A percentile compares a stretch with the other conserved stretches of the same genome.
Conservation (phyloP, 2,329 filamentous ascomycete species). For the Pezicula radicicola region DNA sequence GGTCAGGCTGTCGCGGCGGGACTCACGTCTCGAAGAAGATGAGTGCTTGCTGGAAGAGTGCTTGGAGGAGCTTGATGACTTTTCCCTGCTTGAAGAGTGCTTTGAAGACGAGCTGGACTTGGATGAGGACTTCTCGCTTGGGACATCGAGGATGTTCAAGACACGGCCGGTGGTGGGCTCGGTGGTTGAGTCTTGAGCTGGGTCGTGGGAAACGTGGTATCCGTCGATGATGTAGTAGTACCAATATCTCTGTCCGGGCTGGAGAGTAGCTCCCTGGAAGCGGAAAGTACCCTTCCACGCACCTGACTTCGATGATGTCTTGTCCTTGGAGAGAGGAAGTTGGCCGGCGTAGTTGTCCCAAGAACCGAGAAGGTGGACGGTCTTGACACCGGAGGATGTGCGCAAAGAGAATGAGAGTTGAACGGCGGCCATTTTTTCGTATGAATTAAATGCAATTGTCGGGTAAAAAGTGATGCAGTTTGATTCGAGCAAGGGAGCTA, state of each 20-base stretch:
- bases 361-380: slow-evolving; percentile 93
- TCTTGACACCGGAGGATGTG: slow-evolving; percentile 95
- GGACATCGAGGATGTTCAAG: slow-evolving; percentile 95
- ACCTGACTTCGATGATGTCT: slow-evolving; percentile 76
- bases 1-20: slow-evolving; percentile 41
- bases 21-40: slow-evolving; percentile 38
- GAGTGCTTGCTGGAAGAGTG: slow-evolving; percentile 36
- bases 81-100: slow-evolving; percentile 39
- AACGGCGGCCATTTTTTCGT: slow-evolving; percentile 75
- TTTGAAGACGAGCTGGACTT: slow-evolving; percentile 38
- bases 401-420: slow-evolving; percentile 95
- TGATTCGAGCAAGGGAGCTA: slow-evolving; percentile 37
- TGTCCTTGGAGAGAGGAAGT: slow-evolving; percentile 90
- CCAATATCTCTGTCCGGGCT: slow-evolving; percentile 94
- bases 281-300: slow-evolving; percentile 96
- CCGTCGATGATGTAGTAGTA: slow-evolving; percentile 99
- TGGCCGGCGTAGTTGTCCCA: slow-evolving; percentile 98
- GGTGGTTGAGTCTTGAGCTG: slow-evolving; percentile 80
- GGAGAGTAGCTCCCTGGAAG: slow-evolving; percentile 83
- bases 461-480: slow-evolving; percentile 31
- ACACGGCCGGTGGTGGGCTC: slow-evolving; percentile 97
- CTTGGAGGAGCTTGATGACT: slow-evolving; percentile 32
- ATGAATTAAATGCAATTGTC: slow-evolving; percentile 34
- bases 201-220: slow-evolving; percentile 97
- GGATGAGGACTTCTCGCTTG: slow-evolving; percentile 48